These are phyloP conservation scores for Trichophyton benhamiae DNA, from an alignment of 2,329 filamentous ascomycete genomes.

Conservation along the genomic window DNA sequence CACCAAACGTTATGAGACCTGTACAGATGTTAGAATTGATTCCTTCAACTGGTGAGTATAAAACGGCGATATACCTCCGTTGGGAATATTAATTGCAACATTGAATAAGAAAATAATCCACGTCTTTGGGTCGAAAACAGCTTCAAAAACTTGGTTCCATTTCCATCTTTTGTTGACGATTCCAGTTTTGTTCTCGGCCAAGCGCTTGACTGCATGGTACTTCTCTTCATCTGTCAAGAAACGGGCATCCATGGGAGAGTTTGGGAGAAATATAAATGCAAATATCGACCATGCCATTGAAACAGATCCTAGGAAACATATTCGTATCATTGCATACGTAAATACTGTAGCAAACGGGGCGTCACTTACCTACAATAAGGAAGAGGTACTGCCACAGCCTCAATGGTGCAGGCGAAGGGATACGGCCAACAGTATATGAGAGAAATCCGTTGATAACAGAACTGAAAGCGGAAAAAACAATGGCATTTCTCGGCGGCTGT, in stretches of 20 bases:
- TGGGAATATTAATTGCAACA: constrained; percentile 27
- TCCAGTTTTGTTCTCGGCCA: constrained; percentile 30
- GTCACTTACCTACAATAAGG: constrained; percentile 35
- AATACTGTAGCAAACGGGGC: too few species aligned
- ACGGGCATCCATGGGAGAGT: constrained; percentile 40
- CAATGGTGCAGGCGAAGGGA: constrained; percentile 29
- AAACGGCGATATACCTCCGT: constrained; percentile 23
- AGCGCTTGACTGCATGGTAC: constrained; percentile 33
- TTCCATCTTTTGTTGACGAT: constrained; percentile 23
- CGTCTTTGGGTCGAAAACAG: constrained; percentile 27
- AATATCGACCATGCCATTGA: constrained; percentile 42
- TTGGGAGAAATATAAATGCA: constrained; percentile 44
- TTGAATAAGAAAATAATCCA: constrained; percentile 26
- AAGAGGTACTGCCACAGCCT: constrained; percentile 49
- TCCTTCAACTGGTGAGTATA: background rate
- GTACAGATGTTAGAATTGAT: background rate
- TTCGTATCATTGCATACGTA: background rate
- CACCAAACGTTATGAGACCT: constrained; percentile 27
- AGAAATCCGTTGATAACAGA: constrained; percentile 23
- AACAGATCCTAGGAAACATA: constrained; percentile 19
- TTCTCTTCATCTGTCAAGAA: constrained; percentile 49
- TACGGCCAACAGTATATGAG: constrained; percentile 44
- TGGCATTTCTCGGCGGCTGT: constrained; percentile 26
- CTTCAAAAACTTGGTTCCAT: constrained; percentile 20
- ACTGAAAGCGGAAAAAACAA: constrained; percentile 27